Evolutionary conservation across 495 filamentous ascomycete genomes (phyloP), one percentile per base, ranked within the genome.

Genomic region (Lepidopterella palustris): DNA sequence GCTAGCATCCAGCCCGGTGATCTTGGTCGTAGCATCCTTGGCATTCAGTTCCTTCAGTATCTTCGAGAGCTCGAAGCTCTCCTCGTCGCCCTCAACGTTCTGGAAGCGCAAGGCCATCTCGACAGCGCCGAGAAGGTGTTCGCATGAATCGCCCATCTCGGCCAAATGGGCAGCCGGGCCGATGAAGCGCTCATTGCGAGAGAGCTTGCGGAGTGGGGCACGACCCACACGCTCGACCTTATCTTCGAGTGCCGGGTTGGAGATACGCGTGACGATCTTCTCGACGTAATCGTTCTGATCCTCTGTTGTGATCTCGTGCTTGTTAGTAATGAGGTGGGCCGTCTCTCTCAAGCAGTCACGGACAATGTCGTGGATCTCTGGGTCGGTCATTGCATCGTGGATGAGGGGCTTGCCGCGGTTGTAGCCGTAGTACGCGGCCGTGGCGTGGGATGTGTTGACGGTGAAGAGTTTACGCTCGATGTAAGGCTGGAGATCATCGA

Each of bases 381-480:
- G 60, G 64, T 87, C 82, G 28, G 79, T 78, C 53, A 96, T 76
- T 11, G 89, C 85, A 58, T 97, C 92, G 65, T 92, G 88, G 60
- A 98, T 90, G 29, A 84, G 91, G 68, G 80, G 77, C 79, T 93
- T 95, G 57, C 86, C 83, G 32, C 83, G 82, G 70, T 87, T 76
- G 78, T 93, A 84, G 45, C 93, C 93, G 73, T 90, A 91, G 82
- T 97, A 98, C 53, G 93, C 93, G 24, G 92, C 90, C n/a, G 91
- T 91, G 49, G 95, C 93, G 71, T 98, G 93, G 48, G 90, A 86
- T 24, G 93, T 97, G 82, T 98, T 98, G 80, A 98, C 93, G 18
- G 93, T 98, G 80, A 89, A 98, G 60, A 98, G 85, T 79, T 98
- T 98, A 74, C 93, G 92, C 83, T 98, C 92, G 69, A 97, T 97